Evolutionary conservation across 306 rosid species (phyloP), one percentile per base, ranked within the genome.

Genomic region (Datisca glomerata): DNA sequence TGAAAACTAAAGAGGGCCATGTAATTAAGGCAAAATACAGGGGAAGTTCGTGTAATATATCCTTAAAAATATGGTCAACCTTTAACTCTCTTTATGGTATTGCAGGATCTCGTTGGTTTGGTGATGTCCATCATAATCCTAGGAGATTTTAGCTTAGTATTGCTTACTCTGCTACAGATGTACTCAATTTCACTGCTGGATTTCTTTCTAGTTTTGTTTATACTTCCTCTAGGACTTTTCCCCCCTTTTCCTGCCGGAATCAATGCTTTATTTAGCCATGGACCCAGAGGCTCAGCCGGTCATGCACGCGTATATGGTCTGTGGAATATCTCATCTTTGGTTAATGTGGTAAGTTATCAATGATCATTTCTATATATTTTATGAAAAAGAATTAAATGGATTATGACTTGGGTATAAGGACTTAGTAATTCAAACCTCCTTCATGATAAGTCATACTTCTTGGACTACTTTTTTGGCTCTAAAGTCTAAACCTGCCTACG

Each of bases 41-140:
- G n/a, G n/a, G n/a, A n/a, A n/a, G n/a, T n/a, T n/a, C n/a, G n/a
- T n/a, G n/a, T n/a, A n/a, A n/a, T n/a, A n/a, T n/a, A n/a, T n/a
- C n/a, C n/a, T n/a, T n/a, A n/a, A n/a, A n/a, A n/a, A n/a, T n/a
- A n/a, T n/a, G n/a, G n/a, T n/a, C n/a, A n/a, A n/a, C n/a, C n/a
- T n/a, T n/a, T n/a, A n/a, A n/a, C n/a, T n/a, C n/a, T n/a, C n/a
- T n/a, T n/a, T n/a, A n/a, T n/a, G n/a, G 8, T 39, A 12, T 54
- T 70, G 41, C 81, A 89, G 98, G 98, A 89, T 75, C 77, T 89
- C 23, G 98, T 89, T 57, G 93, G 95, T 59, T 68, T 89, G 76
- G 41, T 89, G 53, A 64, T 84, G 65, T 89, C 93, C 20, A 47
- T 77, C 45, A 56, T 89, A 36, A 83, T 89, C 1, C 65, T 89